phyloP scores from a whole-genome alignment of 1,139 yeast species.

The Blastobotrys aristatus region DNA sequence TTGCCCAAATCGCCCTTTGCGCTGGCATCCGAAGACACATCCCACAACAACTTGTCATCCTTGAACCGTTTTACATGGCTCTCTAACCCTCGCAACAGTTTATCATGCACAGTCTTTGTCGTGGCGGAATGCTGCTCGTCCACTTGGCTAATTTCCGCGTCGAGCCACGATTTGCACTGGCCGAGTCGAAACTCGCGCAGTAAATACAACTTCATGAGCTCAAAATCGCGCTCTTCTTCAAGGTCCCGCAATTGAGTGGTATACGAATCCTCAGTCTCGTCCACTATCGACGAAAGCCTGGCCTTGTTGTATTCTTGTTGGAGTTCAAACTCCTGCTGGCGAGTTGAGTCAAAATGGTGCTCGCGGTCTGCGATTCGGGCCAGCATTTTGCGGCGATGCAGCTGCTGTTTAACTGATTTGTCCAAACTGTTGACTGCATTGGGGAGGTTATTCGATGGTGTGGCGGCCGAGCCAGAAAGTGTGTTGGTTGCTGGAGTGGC shows the following conservation, averaged over 20 bases:
- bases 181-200: constrained; percentile 81
- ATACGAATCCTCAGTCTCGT: constrained; percentile 65
- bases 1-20: constrained; percentile 9
- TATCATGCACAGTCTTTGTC: constrained; percentile 74
- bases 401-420: background rate
- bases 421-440: background rate
- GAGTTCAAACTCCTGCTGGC: constrained; percentile 17
- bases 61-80: constrained; percentile 73
- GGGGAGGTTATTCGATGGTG: background rate
- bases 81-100: constrained; percentile 70
- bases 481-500: background rate
- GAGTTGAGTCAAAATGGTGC: constrained; percentile 13
- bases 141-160: constrained; percentile 66
- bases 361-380: constrained; percentile 9
- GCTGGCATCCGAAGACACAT: constrained; percentile 60
- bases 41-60: constrained; percentile 79
- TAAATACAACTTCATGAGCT: constrained; percentile 64
- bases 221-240: constrained; percentile 77
- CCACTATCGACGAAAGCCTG: constrained; percentile 50
- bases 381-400: background rate
- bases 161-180: constrained; percentile 68
- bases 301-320: constrained; percentile 14
- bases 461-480: too few relatives aligned
- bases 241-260: constrained; percentile 50
- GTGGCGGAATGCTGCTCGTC: constrained; percentile 71